phyloP scores from a whole-genome alignment of 1,139 yeast genomes.

The Yamadazyma mexicana region DNA sequence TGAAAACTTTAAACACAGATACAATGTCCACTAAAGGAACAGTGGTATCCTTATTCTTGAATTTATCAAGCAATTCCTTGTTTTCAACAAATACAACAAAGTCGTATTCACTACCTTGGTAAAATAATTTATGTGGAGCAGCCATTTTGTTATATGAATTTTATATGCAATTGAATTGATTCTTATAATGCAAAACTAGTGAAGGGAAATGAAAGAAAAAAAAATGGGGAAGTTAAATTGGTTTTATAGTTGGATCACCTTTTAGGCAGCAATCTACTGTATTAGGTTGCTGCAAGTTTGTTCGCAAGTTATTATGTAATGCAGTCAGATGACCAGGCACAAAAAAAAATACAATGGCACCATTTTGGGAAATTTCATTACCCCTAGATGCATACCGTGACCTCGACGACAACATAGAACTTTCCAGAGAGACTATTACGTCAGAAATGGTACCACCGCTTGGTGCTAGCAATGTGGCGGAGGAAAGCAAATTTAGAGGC shows the following conservation, averaged over 20 bases:
- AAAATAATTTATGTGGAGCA: constrained; percentile 52
- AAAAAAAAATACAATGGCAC: not conserved
- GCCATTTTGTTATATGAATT: constrained; percentile 19
- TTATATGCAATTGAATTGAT: not conserved
- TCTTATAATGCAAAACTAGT: too few species aligned
- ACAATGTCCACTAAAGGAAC: constrained; percentile 66
- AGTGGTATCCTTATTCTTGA: constrained; percentile 49
- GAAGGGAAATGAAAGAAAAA: too few species aligned
- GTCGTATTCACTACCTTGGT: constrained; percentile 64
- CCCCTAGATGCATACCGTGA: too few species aligned
- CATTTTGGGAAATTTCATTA: too few species aligned
- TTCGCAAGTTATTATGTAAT: not conserved
- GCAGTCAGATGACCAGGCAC: not conserved
- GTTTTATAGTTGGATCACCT: not conserved
- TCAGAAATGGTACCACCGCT: too few species aligned
- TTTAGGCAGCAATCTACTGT: not conserved
- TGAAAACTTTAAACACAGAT: constrained; percentile 63
- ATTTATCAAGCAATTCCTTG: constrained; percentile 47
- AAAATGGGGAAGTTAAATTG: not conserved
- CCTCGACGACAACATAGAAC: too few species aligned
- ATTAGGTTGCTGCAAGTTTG: constrained; percentile 4
- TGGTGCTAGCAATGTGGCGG: too few species aligned
- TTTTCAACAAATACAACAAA: constrained; percentile 67
- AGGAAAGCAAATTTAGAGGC: too few species aligned
- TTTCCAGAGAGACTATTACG: too few species aligned